Base-by-base conservation (phyloP, 148 eudicot genomes). In the Linanthus parryae region DNA sequence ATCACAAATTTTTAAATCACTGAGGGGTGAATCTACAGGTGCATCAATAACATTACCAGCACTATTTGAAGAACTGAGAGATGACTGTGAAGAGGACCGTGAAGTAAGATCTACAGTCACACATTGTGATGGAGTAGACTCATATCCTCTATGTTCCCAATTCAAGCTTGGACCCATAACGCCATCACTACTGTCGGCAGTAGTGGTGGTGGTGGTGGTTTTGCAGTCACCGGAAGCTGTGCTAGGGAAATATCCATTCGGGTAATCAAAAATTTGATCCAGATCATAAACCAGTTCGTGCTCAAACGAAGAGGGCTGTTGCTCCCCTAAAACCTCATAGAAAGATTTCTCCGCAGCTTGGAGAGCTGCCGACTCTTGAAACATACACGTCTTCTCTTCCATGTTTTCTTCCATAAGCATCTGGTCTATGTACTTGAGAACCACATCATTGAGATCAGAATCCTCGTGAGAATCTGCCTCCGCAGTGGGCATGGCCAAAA, bases 341-440 rank as follows among this genome's bases (percentile, higher is more conserved):
- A 84, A 73, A 16, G 87, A 74, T 63, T 69, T 80, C 57, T 84
- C 92, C 0, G 85, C 69, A 16, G 87, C 92, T 67, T 69, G 77
- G 52, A 84, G 71, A 58, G 81, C 83, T 20, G 79, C 74, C 51
- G 92, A 66, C 52, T 66, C 74, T 25, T 80, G 81, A 75, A 68
- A 61, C 30, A 59, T 22, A 45, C 71, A 63, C 9, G 53, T 31
- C 54, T 67, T 84, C 54, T 77, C 92, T 37, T 74, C 81, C 67
- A 48, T 81, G 21, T 84, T 81, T 50, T 84, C 92, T 68, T 80
- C 92, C 83, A 80, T 77, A 19, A 83, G 86, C 65, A 84, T 70
- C 70, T 74, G 70, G 52, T 54, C 74, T 33, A 84, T 84, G 59
- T 80, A 80, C 70, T 74, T 77, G 7, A 80, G 81, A 52, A 84